Evolutionary conservation across 495 filamentous ascomycete species (phyloP), one percentile per base, ranked within the genome.

Genomic region (Aspergillus wentii): DNA sequence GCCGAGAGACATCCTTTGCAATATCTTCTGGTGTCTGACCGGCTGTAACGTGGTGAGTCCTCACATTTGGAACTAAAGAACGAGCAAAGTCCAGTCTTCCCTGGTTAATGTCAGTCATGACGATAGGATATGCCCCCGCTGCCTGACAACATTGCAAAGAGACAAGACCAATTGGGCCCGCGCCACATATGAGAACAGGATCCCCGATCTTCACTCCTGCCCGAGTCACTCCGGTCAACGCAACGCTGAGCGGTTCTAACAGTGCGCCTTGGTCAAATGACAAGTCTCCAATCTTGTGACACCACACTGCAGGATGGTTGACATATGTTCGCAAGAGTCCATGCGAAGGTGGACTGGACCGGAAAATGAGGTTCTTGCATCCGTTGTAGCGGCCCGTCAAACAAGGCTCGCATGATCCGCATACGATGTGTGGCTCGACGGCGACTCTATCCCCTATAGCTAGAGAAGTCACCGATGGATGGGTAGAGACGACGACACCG

Each of bases 331-430:
- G 71, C 41, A 90, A 71, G 38, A 90, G 67, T 8, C 85, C 85
- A 3, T 83, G 70, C 16, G 86, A 75, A 0, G 85, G 85, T 15
- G 85, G 85, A 4, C 85, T 90, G 11, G 80, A 84, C 18, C 85
- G 69, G 69, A 90, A 90, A 27, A 68, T 63, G 39, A 88, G 80
- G 26, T 66, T 66, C 45, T 83, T 79, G 61, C 85, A 88, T 27
- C 84, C 85, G 57, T 88, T 88, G 66, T 90, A 90, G 38, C 82
- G 71, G n/a, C 85, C 85, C 1, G 80, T 86, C 30, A 88, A 66
- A 56, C 85, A 88, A 18, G 85, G 83, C 58, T 86, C 78, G 68
- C 85, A 88, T 37, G 69, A 71, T 54, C 78, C 72, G 73, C 85
- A 88, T 50, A 82, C 80, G 47, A 88, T 75, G 53, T 85, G 85